phyloP scores from a whole-genome alignment of 805 yeast genomes.

The Spathaspora passalidarum region DNA sequence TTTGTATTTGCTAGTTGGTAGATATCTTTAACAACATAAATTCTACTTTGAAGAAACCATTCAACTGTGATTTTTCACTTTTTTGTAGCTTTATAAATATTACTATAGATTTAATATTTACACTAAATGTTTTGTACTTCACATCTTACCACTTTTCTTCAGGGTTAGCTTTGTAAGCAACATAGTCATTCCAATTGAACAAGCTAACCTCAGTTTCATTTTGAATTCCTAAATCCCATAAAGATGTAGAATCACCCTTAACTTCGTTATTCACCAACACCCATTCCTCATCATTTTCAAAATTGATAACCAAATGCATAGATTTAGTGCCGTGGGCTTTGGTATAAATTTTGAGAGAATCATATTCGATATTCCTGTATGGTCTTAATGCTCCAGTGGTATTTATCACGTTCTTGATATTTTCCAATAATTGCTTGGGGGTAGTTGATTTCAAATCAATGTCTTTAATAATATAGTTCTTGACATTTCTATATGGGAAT shows the following conservation, averaged over 20 bases:
- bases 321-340: conserved; percentile 95
- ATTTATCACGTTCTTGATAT: conserved; percentile 41
- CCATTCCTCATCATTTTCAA: conserved; percentile 80
- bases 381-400: conserved; percentile 76
- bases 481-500: conserved; percentile 86
- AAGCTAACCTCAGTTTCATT: conserved; percentile 91
- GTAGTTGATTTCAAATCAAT: conserved; percentile 71
- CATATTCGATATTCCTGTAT: conserved; percentile 69
- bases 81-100: too few species aligned
- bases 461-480: conserved; percentile 65
- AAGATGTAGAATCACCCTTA: conserved; percentile 13
- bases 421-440: conserved; percentile 58
- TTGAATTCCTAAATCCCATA: conserved; percentile 46
- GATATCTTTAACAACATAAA: too few species aligned
- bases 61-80: too few species aligned
- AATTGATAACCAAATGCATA: conserved; percentile 84
- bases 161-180: conserved; percentile 72
- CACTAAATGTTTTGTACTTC: not conserved
- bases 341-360: conserved; percentile 82
- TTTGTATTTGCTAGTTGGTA: too few species aligned
- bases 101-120: not conserved
- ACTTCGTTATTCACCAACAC: conserved; percentile 30
- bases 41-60: too few species aligned
- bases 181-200: conserved; percentile 69
- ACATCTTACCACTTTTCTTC: conserved; percentile 88